phyloP scores from a whole-genome alignment of 108 stramenopile genomes.

The Cyclotella cryptica region DNA sequence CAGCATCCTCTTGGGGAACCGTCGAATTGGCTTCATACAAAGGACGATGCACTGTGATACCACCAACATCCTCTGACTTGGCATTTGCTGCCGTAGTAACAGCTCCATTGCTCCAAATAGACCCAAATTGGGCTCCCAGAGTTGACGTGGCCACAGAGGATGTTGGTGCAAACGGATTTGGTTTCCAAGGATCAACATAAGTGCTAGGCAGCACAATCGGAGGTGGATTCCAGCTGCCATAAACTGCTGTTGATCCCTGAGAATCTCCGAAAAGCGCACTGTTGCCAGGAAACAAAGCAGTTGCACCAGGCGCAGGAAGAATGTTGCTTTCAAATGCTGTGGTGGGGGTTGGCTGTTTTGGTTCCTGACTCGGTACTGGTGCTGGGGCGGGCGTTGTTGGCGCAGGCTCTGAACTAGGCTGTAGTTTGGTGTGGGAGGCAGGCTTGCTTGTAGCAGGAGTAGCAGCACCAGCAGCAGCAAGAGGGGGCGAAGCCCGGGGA shows the following conservation, averaged over 20 bases:
- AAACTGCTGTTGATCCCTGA: slow-evolving; percentile 27
- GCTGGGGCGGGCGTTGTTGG: slow-evolving; percentile 6
- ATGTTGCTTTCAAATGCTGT: slow-evolving; percentile 10
- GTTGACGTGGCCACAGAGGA: slow-evolving; percentile 1
- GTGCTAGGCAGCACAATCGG: slow-evolving; percentile 34
- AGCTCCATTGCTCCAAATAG: slow-evolving; percentile 36
- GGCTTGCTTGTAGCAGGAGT: not conserved
- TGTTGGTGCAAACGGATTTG: slow-evolving; percentile 48
- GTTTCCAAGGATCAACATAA: slow-evolving; percentile 45
- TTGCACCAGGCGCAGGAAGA: slow-evolving; percentile 21
- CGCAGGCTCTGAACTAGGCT: not conserved
- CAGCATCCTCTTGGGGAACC: not conserved
- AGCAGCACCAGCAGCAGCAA: not conserved
- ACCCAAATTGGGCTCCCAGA: slow-evolving; percentile 20
- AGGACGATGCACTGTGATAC: not conserved
- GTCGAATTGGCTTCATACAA: slow-evolving; percentile 4
- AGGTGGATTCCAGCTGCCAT: slow-evolving; percentile 47
- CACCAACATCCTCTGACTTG: not conserved
- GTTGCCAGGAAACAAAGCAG: slow-evolving; percentile 44
- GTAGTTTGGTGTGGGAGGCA: slow-evolving; percentile 2
- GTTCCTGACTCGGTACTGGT: not conserved
- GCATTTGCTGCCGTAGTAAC: not conserved
- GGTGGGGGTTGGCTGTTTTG: not conserved
- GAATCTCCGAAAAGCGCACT: slow-evolving; percentile 45
- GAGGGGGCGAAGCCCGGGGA: not conserved